Percentiles rank a stretch among this genome's conserved stretches.
Evolutionary conservation across 139 green algal species (phyloP).

Genomic region (Closterium sp.): DNA sequence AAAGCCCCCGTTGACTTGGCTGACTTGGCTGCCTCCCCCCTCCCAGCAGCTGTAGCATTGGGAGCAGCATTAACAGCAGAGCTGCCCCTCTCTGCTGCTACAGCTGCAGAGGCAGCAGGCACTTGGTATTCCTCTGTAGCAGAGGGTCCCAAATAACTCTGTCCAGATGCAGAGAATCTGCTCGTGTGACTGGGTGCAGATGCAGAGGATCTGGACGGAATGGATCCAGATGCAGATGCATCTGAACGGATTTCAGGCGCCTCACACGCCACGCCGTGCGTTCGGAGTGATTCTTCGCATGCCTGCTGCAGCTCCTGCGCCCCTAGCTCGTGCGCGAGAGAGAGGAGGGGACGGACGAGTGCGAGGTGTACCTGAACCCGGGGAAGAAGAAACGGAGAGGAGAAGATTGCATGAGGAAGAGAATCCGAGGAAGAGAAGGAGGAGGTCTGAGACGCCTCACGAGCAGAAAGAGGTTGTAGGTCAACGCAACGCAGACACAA

Average conservation of each 20-base stretch:
- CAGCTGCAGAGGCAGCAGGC: neutral
- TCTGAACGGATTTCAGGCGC: too few species aligned
- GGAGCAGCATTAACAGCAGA: neutral
- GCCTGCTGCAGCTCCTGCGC: neutral
- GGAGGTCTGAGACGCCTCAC: too few species aligned
- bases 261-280: neutral
- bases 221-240: too few species aligned
- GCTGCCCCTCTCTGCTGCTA: neutral
- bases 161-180: too few species aligned
- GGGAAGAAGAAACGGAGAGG: neutral
- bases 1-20: neutral
- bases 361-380: neutral
- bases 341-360: neutral
- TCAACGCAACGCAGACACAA: too few species aligned
- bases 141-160: neutral
- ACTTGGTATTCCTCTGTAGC: neutral
- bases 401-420: neutral
- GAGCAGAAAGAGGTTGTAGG: too few species aligned
- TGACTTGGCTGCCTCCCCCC: neutral
- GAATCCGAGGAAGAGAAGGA: too few species aligned
- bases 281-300: neutral
- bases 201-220: neutral
- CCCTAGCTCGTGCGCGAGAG: neutral
- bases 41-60: neutral
- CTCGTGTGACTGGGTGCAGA: neutral